A percentile compares a stretch with the other conserved stretches of the same genome.
These are phyloP conservation scores for Candida tibetensis DNA, from an alignment of 805 yeast species.

Conservation along the genomic window DNA sequence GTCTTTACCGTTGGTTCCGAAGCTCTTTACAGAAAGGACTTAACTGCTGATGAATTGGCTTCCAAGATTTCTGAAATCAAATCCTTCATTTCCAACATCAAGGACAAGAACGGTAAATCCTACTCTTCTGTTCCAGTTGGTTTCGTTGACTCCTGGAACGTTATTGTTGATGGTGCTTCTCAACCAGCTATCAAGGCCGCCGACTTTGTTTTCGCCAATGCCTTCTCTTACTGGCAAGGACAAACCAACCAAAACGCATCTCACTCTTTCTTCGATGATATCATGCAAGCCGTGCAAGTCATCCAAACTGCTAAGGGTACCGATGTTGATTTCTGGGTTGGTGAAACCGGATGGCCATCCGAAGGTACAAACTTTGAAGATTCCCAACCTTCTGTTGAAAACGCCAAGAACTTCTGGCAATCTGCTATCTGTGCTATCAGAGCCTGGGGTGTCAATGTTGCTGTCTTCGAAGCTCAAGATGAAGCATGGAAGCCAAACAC, in stretches of 20 bases:
- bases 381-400: conserved; percentile 65
- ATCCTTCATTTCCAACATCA: conserved; percentile 54
- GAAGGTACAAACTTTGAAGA: conserved; percentile 69
- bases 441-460: conserved; percentile 93
- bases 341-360: conserved; percentile 98
- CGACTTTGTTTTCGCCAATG: conserved; percentile 88
- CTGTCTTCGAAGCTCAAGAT: conserved; percentile 92
- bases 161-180: conserved; percentile 75
- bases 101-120: conserved; percentile 78
- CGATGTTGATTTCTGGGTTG: conserved; percentile 88
- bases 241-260: conserved; percentile 81
- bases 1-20: conserved; percentile 92
- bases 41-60: conserved; percentile 75
- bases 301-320: conserved; percentile 88
- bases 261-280: conserved; percentile 91
- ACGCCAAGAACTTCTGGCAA: conserved; percentile 82
- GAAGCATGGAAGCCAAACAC: conserved; percentile 95
- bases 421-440: conserved; percentile 89
- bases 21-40: conserved; percentile 87
- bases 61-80: conserved; percentile 61
- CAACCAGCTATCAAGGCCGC: conserved; percentile 72
- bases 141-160: conserved; percentile 94
- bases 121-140: conserved; percentile 77
- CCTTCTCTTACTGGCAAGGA: conserved; percentile 99
- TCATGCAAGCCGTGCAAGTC: conserved; percentile 93